Conservation (phyloP, 176 grass and related monocot species). For the Aegilops bicornis region DNA sequence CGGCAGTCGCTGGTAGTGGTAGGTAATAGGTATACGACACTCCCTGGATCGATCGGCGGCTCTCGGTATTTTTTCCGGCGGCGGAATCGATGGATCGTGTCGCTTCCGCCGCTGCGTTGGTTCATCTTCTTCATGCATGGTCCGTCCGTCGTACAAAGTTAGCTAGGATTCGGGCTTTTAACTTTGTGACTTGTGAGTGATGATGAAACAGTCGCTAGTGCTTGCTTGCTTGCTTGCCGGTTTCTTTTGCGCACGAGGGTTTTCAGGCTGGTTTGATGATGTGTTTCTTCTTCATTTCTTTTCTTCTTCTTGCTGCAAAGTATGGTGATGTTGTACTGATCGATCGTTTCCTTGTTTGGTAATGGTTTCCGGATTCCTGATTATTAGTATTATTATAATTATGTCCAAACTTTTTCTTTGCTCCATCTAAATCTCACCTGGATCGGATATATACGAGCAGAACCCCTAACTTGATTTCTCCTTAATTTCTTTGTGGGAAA, state of each 20-base stretch:
- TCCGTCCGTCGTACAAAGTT: too few relatives aligned
- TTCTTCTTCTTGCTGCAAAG: not conserved
- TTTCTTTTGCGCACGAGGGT: not conserved
- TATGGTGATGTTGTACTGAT: not conserved
- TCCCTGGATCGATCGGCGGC: not conserved
- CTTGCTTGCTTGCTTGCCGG: not conserved
- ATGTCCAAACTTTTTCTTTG: not conserved
- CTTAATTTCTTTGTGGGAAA: not conserved
- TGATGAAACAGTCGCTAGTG: not conserved
- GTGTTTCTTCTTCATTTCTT: not conserved
- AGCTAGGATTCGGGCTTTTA: too few relatives aligned
- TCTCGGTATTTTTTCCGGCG: not conserved
- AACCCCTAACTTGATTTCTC: not conserved
- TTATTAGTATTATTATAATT: too few relatives aligned
- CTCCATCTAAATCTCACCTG: not conserved
- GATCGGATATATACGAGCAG: not conserved
- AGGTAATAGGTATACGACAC: too few relatives aligned
- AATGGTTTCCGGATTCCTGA: not conserved
- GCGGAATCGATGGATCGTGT: not conserved
- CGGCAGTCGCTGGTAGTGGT: not conserved
- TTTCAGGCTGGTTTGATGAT: not conserved
- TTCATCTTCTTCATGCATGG: too few relatives aligned
- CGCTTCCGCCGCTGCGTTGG: too few relatives aligned
- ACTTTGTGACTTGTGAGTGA: too few relatives aligned
- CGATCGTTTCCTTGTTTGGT: not conserved